Evolutionary conservation across 768 basidiomycete genomes (phyloP).

Genomic region (Suillus decipiens): DNA sequence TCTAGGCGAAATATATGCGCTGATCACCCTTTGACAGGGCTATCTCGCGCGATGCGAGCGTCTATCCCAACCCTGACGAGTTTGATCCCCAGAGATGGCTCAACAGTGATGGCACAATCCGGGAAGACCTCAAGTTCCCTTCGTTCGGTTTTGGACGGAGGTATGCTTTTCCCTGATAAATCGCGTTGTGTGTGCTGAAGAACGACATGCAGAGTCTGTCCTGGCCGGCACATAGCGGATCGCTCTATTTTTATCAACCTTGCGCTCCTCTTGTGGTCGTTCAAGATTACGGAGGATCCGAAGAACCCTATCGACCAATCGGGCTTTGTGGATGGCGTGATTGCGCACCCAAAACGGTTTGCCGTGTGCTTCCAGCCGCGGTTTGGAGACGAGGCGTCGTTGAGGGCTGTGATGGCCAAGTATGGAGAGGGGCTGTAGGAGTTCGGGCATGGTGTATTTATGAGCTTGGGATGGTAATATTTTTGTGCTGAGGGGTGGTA

Average conservation of each 20-base stretch:
- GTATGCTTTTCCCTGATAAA: slow-evolving; percentile 17
- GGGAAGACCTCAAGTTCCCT: slow-evolving; percentile 54
- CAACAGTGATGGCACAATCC: slow-evolving; percentile 35
- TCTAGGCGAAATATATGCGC: background rate
- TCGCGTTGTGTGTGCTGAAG: no score
- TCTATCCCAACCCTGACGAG: slow-evolving; percentile 59
- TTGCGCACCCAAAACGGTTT: slow-evolving; percentile 66
- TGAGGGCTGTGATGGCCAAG: slow-evolving; percentile 29
- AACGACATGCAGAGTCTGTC: slow-evolving; percentile 51
- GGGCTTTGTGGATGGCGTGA: slow-evolving; percentile 64
- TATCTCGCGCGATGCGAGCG: slow-evolving; percentile 55
- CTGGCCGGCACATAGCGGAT: slow-evolving; percentile 60
- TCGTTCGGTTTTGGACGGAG: slow-evolving; percentile 58
- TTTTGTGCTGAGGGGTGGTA: background rate
- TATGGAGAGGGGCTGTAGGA: slow-evolving; percentile 24
- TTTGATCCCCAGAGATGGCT: slow-evolving; percentile 66
- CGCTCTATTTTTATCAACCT: slow-evolving; percentile 69
- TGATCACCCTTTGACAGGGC: slow-evolving; percentile 36
- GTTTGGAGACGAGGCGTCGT: slow-evolving; percentile 22
- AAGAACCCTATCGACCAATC: slow-evolving; percentile 56
- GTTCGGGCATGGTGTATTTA: background rate
- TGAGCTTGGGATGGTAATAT: background rate
- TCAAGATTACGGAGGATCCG: slow-evolving; percentile 54
- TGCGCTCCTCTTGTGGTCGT: slow-evolving; percentile 66
- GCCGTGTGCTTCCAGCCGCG: slow-evolving; percentile 57